A percentile compares a stretch with the other conserved stretches of the same genome.
Conservation (phyloP, 2,329 filamentous ascomycete genomes). For the Ustilaginoidea virens region DNA sequence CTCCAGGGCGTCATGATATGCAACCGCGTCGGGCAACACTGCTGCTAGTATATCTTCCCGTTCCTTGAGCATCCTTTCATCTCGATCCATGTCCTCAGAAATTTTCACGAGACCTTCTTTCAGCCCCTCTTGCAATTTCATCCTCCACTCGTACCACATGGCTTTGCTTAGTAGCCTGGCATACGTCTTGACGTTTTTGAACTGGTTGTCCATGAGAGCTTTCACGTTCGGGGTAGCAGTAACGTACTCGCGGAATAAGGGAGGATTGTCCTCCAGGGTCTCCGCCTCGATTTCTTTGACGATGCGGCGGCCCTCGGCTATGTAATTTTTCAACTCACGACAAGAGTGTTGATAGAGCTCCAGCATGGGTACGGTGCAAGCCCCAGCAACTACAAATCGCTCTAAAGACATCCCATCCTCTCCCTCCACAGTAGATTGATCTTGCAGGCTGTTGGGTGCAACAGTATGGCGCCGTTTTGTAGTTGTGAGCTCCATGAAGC, state of each 20-base stretch:
- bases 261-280: conserved; percentile 78
- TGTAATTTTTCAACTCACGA: conserved; percentile 91
- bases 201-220: conserved; percentile 82
- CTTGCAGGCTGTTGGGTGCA: conserved; percentile 35
- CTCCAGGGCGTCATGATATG: conserved; percentile 45
- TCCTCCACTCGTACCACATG: conserved; percentile 97
- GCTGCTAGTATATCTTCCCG: conserved; percentile 54
- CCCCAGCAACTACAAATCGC: conserved; percentile 71
- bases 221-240: conserved; percentile 72
- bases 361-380: conserved; percentile 83
- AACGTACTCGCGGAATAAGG: conserved; percentile 83
- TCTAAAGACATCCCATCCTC: conserved; percentile 48
- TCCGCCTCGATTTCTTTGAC: conserved; percentile 84
- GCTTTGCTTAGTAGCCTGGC: conserved; percentile 82
- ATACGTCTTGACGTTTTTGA: conserved; percentile 93
- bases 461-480: conserved; percentile 83
- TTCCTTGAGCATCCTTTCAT: conserved; percentile 50
- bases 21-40: conserved; percentile 48
- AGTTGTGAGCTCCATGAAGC: conserved; percentile 97
- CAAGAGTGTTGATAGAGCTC: conserved; percentile 94
- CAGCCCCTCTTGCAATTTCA: conserved; percentile 68
- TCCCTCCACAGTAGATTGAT: conserved; percentile 22
- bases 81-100: conserved; percentile 58
- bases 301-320: conserved; percentile 78
- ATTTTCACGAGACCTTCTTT: conserved; percentile 68